Evolutionary conservation across 768 basidiomycete genomes (phyloP), one percentile per base, ranked within the genome.

Genomic region (Pleurotus tuoliensis): DNA sequence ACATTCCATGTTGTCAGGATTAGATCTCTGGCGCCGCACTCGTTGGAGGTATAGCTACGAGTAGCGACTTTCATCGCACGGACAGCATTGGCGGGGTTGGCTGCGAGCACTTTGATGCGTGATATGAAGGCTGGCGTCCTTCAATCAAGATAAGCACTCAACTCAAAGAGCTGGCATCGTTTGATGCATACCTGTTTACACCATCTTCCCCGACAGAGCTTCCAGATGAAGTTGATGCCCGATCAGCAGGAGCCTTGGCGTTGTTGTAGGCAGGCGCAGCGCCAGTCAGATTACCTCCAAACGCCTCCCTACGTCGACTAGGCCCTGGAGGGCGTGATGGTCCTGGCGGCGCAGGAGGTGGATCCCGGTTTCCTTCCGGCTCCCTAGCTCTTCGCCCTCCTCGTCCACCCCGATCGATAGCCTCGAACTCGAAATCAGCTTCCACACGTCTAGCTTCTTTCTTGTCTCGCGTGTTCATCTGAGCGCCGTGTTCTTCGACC

Each of bases 1-100:
- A 71, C 78, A 65, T 86, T 90, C 86, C 87, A 96, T n/a, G 95
- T 76, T 0, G 91, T 95, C 40, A 87, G 86, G 50, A 98, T 87
- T 59, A 98, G 77, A 69, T 96, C 96, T 3, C 85, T 78, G 2
- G 94, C 90, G 40, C 81, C 83, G 7, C 84, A 82, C 67, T 99
- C 95, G 41, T 84, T 84, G 2, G 78, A 69, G 22, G 83, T 81
- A 71, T 88, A 99, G 25, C 88, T 83, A 8, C 92, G 86, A 34
- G 92, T 81, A 24, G 92, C 87, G 12, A 90, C 82, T 63, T 83
- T 86, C 24, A 89, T 79, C 0, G 83, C 86, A 12, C 85, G 73
- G 2, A 82, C 69, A 0, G 87, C 87, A 6, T 72, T 79, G 5
- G 71, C 71, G 0, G 87, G 79, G 56, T 88, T 84, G 3, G 79